Base-by-base conservation (phyloP, 176 grass and related monocot species). In the Areca catechu region DNA sequence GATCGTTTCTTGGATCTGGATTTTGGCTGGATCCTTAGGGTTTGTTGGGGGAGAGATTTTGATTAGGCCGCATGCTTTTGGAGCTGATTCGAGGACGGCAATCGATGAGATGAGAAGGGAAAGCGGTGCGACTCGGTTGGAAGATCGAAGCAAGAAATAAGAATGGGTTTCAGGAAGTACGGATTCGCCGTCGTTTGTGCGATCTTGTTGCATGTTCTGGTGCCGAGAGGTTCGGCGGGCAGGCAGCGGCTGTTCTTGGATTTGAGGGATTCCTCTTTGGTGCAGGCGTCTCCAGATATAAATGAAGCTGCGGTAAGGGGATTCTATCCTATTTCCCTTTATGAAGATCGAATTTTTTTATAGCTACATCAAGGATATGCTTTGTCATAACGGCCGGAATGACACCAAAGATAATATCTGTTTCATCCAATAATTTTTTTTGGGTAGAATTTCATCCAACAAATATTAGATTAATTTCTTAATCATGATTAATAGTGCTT, bases 301-400 rank as follows among this genome's bases (percentile, higher is more conserved):
- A 77, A 81, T 27, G 62, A 65, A 48, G 60, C 60, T 18, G 4
- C 64, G 74, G 83, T 81, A 55, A 86, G 59, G 49, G 34, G 9
- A 43, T 43, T 43, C 34, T 43, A 43, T 12, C 34, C 34, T 43
- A 43, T 43, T 43, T 12, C 34, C 34, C 34, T 12, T 43, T 43
- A 12, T 12, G 3, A 43, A 43, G 7, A 43, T 43, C 34, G 9
- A 30, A 3, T 70, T 49, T 4, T n/a, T n/a, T 49, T 54, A 0
- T 49, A 19, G 10, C 1, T 70, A 0, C 20, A 22, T 54, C 52
- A 10, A 3, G n/a, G 53, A 54, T 12, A 54, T 20, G 7, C n/a
- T 21, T 20, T 20, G 17, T 54, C 19, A 20, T 43, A 43, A 43
- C 34, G 9, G 34, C 10, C 14, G 34, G 34, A 43, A 43, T 43